Evolutionary conservation across 257 asterid genomes (phyloP).

Genomic region (Prunella vulgaris): DNA sequence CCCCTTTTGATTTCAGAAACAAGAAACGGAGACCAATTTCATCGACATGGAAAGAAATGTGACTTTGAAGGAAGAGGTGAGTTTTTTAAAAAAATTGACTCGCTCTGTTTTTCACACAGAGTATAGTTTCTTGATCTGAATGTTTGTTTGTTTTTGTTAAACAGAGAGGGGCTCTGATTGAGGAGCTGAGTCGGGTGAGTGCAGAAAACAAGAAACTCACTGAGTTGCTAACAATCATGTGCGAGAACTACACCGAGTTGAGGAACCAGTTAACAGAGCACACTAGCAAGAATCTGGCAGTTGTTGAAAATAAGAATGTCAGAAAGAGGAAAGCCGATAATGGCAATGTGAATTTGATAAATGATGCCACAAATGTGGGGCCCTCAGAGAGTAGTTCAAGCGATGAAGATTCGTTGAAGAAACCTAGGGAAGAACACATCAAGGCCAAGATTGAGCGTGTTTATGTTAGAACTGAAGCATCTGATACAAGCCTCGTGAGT

Average conservation of each 20-base stretch:
- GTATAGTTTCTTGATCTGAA: neutral
- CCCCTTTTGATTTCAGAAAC: constrained; percentile 45
- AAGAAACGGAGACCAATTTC: constrained; percentile 49
- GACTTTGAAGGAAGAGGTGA: constrained; percentile 53
- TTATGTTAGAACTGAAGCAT: constrained; percentile 55
- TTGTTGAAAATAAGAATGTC: neutral
- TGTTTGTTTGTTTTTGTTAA: neutral
- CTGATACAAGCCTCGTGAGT: constrained; percentile 91
- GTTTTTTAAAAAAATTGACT: neutral
- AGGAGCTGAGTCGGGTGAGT: constrained; percentile 66
- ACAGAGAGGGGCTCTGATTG: constrained; percentile 59
- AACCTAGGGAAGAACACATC: constrained; percentile 57
- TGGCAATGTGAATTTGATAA: too few species aligned
- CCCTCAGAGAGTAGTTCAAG: constrained; percentile 73
- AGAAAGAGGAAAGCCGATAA: constrained; percentile 60
- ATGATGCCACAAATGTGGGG: constrained; percentile 26
- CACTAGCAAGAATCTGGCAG: constrained; percentile 34
- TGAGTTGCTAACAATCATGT: constrained; percentile 59
- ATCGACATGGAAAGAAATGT: constrained; percentile 41
- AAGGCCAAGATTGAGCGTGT: constrained; percentile 58
- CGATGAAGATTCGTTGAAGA: constrained; percentile 75
- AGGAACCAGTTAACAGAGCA: constrained; percentile 48
- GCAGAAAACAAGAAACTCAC: constrained; percentile 84
- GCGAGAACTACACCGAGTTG: constrained; percentile 67
- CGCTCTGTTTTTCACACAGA: neutral